Evolutionary conservation across 768 basidiomycete species (phyloP).

Genomic region (Lentinula sp.): DNA sequence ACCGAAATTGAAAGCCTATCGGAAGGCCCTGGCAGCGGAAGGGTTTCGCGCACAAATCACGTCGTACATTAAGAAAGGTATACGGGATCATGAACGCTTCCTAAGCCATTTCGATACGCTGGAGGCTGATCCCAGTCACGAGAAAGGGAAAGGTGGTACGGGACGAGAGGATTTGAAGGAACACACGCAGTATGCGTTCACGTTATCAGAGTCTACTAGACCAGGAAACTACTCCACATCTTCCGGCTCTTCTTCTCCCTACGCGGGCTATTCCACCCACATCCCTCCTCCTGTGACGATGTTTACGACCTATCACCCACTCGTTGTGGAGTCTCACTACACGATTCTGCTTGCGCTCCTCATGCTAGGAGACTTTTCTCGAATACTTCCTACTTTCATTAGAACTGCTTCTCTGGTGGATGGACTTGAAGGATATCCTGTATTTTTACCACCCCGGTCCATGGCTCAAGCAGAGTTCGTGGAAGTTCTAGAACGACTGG

Average conservation of each 20-base stretch:
- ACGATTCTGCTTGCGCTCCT: conserved; percentile 69
- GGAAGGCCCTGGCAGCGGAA: conserved; percentile 46
- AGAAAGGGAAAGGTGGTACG: conserved; percentile 15
- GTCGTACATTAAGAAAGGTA: conserved; percentile 60
- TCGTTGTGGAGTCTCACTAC: conserved; percentile 84
- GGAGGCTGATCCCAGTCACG: conserved; percentile 24
- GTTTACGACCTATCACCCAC: conserved; percentile 87
- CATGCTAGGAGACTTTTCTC: conserved; percentile 70
- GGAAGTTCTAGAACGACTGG: conserved; percentile 78
- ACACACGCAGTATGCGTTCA: conserved; percentile 61
- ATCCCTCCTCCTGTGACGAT: conserved; percentile 46
- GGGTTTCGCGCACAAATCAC: conserved; percentile 56
- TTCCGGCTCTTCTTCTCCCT: conserved; percentile 11
- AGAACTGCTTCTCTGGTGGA: conserved; percentile 67
- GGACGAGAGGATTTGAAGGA: conserved; percentile 36
- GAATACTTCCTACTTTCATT: conserved; percentile 57
- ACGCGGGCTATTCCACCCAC: conserved; percentile 17
- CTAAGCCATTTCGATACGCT: conserved; percentile 77
- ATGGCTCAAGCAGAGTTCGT: conserved; percentile 90
- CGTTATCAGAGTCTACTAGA: conserved; percentile 61
- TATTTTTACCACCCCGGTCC: conserved; percentile 81
- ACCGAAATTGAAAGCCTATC: conserved; percentile 60
- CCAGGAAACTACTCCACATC: conserved; percentile 42
- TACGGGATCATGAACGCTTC: conserved; percentile 84
- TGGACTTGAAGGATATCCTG: conserved; percentile 81